Evolutionary conservation across 495 filamentous ascomycete species (phyloP).

Genomic region (Aspergillus incahuasiensis): DNA sequence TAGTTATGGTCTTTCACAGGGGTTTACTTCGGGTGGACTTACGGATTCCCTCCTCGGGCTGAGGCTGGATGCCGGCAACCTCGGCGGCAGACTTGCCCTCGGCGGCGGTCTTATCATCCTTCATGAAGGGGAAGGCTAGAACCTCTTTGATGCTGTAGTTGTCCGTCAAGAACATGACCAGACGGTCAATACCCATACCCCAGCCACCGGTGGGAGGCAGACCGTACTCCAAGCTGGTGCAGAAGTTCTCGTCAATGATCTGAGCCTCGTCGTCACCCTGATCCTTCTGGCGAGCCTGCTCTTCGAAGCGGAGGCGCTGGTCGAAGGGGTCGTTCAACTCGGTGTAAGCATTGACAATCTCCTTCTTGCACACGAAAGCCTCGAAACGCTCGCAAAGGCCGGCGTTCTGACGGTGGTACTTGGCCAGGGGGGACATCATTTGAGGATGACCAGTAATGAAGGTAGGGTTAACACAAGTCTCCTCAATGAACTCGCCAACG

Average conservation of each 20-base stretch:
- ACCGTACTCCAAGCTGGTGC: slow-evolving; percentile 76
- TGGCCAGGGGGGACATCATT: slow-evolving; percentile 97
- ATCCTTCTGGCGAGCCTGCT: slow-evolving; percentile 92
- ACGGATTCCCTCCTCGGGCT: slow-evolving; percentile 66
- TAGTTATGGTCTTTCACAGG: neutral
- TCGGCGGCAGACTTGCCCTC: slow-evolving; percentile 59
- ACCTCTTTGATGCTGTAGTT: slow-evolving; percentile 97
- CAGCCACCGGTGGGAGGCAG: slow-evolving; percentile 93
- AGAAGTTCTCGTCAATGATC: slow-evolving; percentile 91
- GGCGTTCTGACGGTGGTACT: slow-evolving; percentile 75
- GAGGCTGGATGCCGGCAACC: slow-evolving; percentile 57
- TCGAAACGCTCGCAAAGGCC: slow-evolving; percentile 97
- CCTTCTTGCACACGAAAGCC: slow-evolving; percentile 96
- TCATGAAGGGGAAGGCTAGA: slow-evolving; percentile 86
- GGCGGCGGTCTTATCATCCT: slow-evolving; percentile 53
- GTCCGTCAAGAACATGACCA: slow-evolving; percentile 97
- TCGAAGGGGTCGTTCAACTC: slow-evolving; percentile 98
- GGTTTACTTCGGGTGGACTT: slow-evolving; percentile 25
- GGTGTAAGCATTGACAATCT: slow-evolving; percentile 94
- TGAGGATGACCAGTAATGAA: slow-evolving; percentile 93
- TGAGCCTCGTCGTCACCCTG: slow-evolving; percentile 97
- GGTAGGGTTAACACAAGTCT: slow-evolving; percentile 88
- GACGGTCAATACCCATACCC: slow-evolving; percentile 94
- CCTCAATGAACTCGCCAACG: slow-evolving; percentile 93
- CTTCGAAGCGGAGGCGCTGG: slow-evolving; percentile 89